phyloP scores from a whole-genome alignment of 441 rosid genomes.

The Gossypium davidsonii region DNA sequence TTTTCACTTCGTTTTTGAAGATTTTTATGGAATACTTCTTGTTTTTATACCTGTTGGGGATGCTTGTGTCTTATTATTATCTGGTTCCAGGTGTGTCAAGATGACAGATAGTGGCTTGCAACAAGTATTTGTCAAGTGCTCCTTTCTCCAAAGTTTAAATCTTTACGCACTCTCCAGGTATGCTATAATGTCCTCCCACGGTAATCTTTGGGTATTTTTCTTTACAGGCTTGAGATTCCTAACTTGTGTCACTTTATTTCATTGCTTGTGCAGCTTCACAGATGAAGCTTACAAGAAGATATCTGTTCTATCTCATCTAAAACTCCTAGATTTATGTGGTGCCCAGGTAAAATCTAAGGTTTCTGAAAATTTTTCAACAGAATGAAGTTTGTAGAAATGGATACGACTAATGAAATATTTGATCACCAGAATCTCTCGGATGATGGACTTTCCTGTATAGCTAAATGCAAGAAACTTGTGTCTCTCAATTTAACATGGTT shows the following conservation, averaged over 20 bases:
- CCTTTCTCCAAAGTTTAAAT: slow-evolving; percentile 54
- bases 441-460: slow-evolving; percentile 67
- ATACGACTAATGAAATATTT: slow-evolving; percentile 16
- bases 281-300: slow-evolving; percentile 69
- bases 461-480: slow-evolving; percentile 59
- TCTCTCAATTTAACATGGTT: slow-evolving; percentile 90
- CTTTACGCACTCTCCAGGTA: slow-evolving; percentile 89
- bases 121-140: slow-evolving; percentile 56
- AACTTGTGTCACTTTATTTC: slow-evolving; percentile 15
- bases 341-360: slow-evolving; percentile 59
- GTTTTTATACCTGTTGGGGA: slow-evolving; percentile 1
- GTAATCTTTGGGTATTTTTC: slow-evolving; percentile 8
- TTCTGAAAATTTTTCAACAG: slow-evolving; percentile 13
- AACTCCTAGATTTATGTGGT: slow-evolving; percentile 83
- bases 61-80: slow-evolving; percentile 10
- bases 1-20: neutral
- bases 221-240: neutral
- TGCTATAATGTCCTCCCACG: neutral
- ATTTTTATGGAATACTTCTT: neutral
- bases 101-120: slow-evolving; percentile 73
- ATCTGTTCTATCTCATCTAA: slow-evolving; percentile 50
- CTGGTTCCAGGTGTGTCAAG: slow-evolving; percentile 64
- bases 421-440: slow-evolving; percentile 69
- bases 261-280: slow-evolving; percentile 51
- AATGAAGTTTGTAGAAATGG: slow-evolving; percentile 4